Conservation (phyloP, 495 filamentous ascomycete species). For the Amorphotheca resinae region DNA sequence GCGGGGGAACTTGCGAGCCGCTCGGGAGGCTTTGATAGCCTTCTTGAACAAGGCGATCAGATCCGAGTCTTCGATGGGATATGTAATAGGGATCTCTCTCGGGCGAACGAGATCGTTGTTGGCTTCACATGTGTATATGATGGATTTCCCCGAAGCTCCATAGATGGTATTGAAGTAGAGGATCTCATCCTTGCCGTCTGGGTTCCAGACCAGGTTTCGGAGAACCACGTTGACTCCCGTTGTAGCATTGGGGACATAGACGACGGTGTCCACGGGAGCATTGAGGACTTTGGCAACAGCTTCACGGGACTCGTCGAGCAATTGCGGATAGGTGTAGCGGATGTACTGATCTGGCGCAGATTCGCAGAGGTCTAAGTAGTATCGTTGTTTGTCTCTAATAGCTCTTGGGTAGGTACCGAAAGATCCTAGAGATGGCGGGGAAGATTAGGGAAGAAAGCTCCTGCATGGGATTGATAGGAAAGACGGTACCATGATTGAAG, state of each 20-base stretch:
- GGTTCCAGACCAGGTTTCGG: slow-evolving; percentile 47
- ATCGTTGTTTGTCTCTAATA: slow-evolving; percentile 43
- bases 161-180: slow-evolving; percentile 57
- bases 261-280: slow-evolving; percentile 47
- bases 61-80: slow-evolving; percentile 48
- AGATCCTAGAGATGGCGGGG: slow-evolving; percentile 42
- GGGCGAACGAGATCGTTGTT: slow-evolving; percentile 23
- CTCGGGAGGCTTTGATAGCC: slow-evolving; percentile 29
- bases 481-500: slow-evolving; percentile 63
- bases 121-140: slow-evolving; percentile 54
- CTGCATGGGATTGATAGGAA: too few relatives aligned
- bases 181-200: slow-evolving; percentile 44
- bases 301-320: slow-evolving; percentile 50
- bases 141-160: slow-evolving; percentile 55
- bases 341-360: slow-evolving; percentile 59
- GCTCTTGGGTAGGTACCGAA: slow-evolving; percentile 61
- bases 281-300: slow-evolving; percentile 53
- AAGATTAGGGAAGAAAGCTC: not conserved
- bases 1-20: slow-evolving; percentile 34
- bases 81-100: slow-evolving; percentile 32
- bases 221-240: slow-evolving; percentile 71
- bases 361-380: slow-evolving; percentile 50
- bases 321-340: slow-evolving; percentile 42
- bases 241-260: slow-evolving; percentile 74
- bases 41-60: slow-evolving; percentile 40